Conservation (phyloP, 768 basidiomycete genomes). For the Leucosporidium creatinivorum region DNA sequence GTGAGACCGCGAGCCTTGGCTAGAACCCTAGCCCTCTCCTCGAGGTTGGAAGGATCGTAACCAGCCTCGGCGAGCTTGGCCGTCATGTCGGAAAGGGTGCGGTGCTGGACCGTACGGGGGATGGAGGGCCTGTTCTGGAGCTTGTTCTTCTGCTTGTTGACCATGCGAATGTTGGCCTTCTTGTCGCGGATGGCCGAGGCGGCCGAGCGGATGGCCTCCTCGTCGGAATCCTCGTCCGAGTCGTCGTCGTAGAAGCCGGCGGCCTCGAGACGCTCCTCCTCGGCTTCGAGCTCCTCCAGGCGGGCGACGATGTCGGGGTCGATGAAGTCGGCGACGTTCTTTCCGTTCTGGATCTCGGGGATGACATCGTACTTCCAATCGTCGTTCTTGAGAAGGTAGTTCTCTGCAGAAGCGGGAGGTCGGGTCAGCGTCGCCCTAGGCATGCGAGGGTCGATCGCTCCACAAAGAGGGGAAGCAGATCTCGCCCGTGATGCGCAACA, state of each 20-base stretch:
- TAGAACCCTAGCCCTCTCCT: conserved; percentile 77
- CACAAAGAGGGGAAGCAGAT: too few relatives aligned
- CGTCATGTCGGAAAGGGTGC: conserved; percentile 66
- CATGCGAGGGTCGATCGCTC: too few relatives aligned
- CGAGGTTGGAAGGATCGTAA: conserved; percentile 74
- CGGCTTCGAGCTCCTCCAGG: conserved; percentile 91
- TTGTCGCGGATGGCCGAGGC: conserved; percentile 52
- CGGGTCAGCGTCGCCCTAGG: too few relatives aligned
- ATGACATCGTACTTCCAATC: conserved; percentile 94
- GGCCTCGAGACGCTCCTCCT: conserved; percentile 86
- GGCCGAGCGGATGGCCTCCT: conserved; percentile 59
- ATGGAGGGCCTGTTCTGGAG: conserved; percentile 79
- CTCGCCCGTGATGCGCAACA: too few relatives aligned
- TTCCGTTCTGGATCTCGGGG: conserved; percentile 99
- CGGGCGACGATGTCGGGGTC: conserved; percentile 96
- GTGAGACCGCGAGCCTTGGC: conserved; percentile 56
- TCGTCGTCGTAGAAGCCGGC: conserved; percentile 94
- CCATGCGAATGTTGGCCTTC: conserved; percentile 43
- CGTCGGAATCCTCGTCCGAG: conserved; percentile 71
- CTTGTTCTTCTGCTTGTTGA: conserved; percentile 73
- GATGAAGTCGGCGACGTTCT: conserved; percentile 97
- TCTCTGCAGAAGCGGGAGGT: conserved; percentile 52
- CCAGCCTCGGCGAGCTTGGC: conserved; percentile 77
- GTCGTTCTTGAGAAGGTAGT: conserved; percentile 77
- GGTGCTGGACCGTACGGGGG: conserved; percentile 56